Conservation (phyloP, 495 filamentous ascomycete species). For the Pseudotulostoma volvatum region DNA sequence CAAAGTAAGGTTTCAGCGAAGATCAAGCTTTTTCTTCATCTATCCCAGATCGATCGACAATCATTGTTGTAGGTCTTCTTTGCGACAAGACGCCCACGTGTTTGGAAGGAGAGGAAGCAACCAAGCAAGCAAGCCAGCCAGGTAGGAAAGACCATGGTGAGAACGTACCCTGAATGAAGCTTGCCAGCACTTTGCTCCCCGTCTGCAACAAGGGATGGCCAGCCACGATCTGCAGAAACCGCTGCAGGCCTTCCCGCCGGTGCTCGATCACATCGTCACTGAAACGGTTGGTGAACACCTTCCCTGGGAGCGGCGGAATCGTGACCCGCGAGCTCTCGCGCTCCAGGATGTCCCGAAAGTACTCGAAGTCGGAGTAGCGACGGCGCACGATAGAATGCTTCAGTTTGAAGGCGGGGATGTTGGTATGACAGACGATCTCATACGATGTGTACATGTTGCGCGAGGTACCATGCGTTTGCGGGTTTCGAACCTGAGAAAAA, state of each 20-base stretch:
- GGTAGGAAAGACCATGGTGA: slow-evolving; percentile 23
- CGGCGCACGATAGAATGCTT: slow-evolving; percentile 71
- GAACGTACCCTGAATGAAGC: slow-evolving; percentile 82
- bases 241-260: slow-evolving; percentile 74
- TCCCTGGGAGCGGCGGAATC: slow-evolving; percentile 88
- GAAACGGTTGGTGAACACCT: slow-evolving; percentile 97
- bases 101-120: too few relatives aligned
- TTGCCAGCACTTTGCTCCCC: slow-evolving; percentile 86
- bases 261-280: slow-evolving; percentile 98
- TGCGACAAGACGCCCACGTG: too few relatives aligned
- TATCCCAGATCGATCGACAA: too few relatives aligned
- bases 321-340: slow-evolving; percentile 86
- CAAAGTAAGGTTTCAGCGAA: too few relatives aligned
- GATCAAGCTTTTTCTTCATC: too few relatives aligned
- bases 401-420: slow-evolving; percentile 94
- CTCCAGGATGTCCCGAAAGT: slow-evolving; percentile 96
- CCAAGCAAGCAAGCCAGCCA: slow-evolving; percentile 14
- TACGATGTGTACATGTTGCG: slow-evolving; percentile 98
- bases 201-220: slow-evolving; percentile 95
- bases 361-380: slow-evolving; percentile 94
- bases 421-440: slow-evolving; percentile 90
- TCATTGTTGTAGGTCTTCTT: too few relatives aligned
- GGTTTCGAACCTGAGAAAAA: slow-evolving; percentile 64
- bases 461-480: slow-evolving; percentile 86
- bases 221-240: slow-evolving; percentile 94